These are phyloP conservation scores for Schizonepeta tenuifolia DNA, from an alignment of 257 asterid genomes.

Conservation along the genomic window DNA sequence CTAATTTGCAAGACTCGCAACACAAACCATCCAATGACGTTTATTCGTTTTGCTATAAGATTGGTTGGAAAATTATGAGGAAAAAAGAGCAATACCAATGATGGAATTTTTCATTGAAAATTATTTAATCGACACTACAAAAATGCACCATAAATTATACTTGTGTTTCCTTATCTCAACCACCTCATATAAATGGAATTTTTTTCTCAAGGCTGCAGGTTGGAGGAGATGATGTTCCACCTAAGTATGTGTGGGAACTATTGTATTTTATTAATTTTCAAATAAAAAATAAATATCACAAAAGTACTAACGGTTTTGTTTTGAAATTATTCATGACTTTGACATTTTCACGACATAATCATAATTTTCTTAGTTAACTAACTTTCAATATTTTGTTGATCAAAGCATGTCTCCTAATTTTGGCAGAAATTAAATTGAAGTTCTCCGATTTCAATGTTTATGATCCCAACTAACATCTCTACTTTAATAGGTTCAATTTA, in stretches of 20 bases:
- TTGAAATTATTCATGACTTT: not conserved
- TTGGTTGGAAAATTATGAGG: not conserved
- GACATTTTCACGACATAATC: too few species aligned
- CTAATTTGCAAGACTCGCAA: not conserved
- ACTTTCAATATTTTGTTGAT: too few species aligned
- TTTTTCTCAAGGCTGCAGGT: constrained; percentile 7
- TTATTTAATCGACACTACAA: constrained; percentile 28
- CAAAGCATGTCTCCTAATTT: too few species aligned
- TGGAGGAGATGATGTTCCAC: not conserved
- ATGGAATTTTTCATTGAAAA: constrained; percentile 5
- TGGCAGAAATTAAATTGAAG: too few species aligned
- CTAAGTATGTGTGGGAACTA: not conserved
- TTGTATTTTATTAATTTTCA: too few species aligned
- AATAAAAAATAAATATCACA: too few species aligned
- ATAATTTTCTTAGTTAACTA: too few species aligned
- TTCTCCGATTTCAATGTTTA: too few species aligned
- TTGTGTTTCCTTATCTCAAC: constrained; percentile 42
- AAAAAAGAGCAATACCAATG: not conserved
- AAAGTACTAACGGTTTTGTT: not conserved
- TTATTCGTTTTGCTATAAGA: not conserved
- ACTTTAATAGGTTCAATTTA: too few species aligned
- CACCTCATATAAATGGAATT: constrained; percentile 20
- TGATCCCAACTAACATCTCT: too few species aligned
- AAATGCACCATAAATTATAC: constrained; percentile 32
- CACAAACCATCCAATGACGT: not conserved